Conservation (phyloP, 306 rosid species). For the Quercus wislizeni region DNA sequence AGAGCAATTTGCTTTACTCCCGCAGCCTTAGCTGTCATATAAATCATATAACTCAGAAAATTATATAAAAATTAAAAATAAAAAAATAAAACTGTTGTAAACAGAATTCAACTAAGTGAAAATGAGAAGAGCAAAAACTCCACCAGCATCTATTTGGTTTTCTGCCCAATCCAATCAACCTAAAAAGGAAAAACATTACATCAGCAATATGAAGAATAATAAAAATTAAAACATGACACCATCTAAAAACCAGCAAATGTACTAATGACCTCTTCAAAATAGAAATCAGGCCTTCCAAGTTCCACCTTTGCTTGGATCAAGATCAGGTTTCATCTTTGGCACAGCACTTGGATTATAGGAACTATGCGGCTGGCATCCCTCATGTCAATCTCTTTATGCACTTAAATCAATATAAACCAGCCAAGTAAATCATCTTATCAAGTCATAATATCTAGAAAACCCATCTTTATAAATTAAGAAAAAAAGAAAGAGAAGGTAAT, state of each 20-base stretch:
- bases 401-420: no score
- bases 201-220: background rate
- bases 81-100: constrained; percentile 12
- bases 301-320: constrained; percentile 80
- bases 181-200: constrained; percentile 27
- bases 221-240: background rate
- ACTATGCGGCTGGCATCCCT: constrained; percentile 56
- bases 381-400: constrained; percentile 35
- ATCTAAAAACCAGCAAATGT: background rate
- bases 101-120: background rate
- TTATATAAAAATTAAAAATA: background rate
- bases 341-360: constrained; percentile 83
- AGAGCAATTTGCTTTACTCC: constrained; percentile 90
- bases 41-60: constrained; percentile 14
- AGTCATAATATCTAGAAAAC: no score
- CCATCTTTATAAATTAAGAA: no score
- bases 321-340: constrained; percentile 75
- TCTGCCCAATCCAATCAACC: constrained; percentile 98
- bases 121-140: constrained; percentile 5
- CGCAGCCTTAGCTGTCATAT: constrained; percentile 68
- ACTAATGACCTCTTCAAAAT: constrained; percentile 41
- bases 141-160: constrained; percentile 90
- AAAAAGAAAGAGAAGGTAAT: no score
- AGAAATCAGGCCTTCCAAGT: constrained; percentile 63
- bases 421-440: no score